phyloP scores from a whole-genome alignment of 2,329 filamentous ascomycete genomes.

The Colletotrichum scovillei region DNA sequence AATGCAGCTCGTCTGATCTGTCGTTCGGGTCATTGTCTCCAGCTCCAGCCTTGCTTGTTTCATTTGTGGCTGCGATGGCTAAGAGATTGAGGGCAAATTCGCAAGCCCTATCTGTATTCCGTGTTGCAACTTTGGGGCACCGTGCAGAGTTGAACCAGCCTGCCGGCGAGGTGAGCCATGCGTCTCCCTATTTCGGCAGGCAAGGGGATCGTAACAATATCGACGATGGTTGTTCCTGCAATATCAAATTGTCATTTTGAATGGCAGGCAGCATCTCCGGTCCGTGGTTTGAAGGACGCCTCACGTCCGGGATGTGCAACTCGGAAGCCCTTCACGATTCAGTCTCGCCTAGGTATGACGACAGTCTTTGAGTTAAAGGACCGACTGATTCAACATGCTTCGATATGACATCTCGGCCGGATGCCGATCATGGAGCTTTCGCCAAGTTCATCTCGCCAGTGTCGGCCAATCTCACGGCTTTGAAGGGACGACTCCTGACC shows the following conservation, averaged over 20 bases:
- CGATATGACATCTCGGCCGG: conserved; percentile 28
- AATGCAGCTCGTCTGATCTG: conserved; percentile 31
- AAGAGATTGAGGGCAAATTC: neutral
- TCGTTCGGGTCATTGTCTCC: conserved; percentile 13
- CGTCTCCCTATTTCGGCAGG: conserved; percentile 30
- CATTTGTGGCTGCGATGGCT: conserved; percentile 18
- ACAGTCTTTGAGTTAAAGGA: conserved; percentile 19
- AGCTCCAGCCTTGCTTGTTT: conserved; percentile 34
- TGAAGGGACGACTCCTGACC: neutral
- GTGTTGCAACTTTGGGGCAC: neutral
- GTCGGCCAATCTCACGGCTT: conserved; percentile 7
- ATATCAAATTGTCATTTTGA: conserved; percentile 5
- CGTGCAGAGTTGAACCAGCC: neutral
- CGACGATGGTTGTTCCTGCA: conserved; percentile 25
- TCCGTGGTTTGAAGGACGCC: conserved; percentile 30
- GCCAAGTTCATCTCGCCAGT: conserved; percentile 32
- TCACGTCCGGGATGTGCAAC: conserved; percentile 30
- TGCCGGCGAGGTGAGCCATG: conserved; percentile 25
- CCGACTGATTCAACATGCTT: conserved; percentile 28
- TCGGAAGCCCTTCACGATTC: conserved; percentile 26
- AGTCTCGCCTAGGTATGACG: conserved; percentile 25
- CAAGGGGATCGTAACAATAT: conserved; percentile 21
- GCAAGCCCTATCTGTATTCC: neutral
- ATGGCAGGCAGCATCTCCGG: conserved; percentile 11
- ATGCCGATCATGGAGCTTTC: conserved; percentile 31